phyloP scores from a whole-genome alignment of 345 rosid species.

The Salix purpurea region DNA sequence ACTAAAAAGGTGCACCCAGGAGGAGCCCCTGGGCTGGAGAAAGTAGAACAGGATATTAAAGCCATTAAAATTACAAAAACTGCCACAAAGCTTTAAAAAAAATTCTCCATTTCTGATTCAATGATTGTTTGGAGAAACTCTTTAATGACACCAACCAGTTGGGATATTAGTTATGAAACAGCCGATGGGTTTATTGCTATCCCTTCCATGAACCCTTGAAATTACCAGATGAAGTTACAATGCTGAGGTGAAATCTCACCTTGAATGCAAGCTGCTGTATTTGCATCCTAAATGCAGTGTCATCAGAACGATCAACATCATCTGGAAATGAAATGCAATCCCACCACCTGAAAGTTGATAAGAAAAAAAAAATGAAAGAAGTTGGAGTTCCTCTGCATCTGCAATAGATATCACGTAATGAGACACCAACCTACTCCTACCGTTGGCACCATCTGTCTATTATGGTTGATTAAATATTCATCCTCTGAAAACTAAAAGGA shows the following conservation, averaged over 20 bases:
- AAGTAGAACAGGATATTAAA: background rate
- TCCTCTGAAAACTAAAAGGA: background rate
- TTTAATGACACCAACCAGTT: no score
- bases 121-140: background rate
- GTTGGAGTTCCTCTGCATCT: background rate
- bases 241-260: slow-evolving; percentile 34
- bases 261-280: slow-evolving; percentile 66
- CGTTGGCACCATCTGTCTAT: background rate
- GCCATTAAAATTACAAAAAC: background rate
- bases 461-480: background rate
- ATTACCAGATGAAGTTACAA: background rate
- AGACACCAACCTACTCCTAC: background rate
- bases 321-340: slow-evolving; percentile 77
- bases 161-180: background rate
- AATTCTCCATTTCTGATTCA: background rate
- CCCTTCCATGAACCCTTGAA: background rate
- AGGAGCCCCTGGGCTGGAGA: background rate
- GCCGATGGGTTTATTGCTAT: background rate
- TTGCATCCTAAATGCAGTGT: slow-evolving; percentile 65
- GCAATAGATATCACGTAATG: background rate
- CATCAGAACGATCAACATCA: slow-evolving; percentile 69
- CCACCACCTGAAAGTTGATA: slow-evolving; percentile 71
- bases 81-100: background rate
- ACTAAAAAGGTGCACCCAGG: background rate
- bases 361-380: background rate